Base-by-base conservation (phyloP, 139 green algal genomes). In the Tetraselmis striata region DNA sequence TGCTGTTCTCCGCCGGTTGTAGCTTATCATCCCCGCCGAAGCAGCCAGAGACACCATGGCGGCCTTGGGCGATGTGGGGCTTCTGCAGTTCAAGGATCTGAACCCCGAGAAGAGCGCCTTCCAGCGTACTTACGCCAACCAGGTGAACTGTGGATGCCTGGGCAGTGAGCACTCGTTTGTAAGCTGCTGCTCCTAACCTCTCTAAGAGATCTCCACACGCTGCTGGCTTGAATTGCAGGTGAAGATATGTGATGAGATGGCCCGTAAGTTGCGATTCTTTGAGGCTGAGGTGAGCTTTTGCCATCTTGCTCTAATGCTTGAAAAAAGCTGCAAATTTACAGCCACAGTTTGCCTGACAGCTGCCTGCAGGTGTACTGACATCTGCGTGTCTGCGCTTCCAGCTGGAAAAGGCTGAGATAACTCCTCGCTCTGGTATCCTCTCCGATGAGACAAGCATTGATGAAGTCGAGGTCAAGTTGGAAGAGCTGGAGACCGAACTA, bases 21-120 rank as follows among this genome's bases (percentile, higher is more conserved):
- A 98, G 94, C 94, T 99, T 32, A 97, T 99, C 91, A 95, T 99
- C 78, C 97, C 97, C 1, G 91, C 92, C 0, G 97, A 99, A 83
- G 90, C 94, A 28, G 95, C 97, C 1, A 95, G 98, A 78, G 93
- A 96, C 77, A 98, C 96, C 0, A 89, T 99, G 5, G 84, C 86
- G 25, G 90, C 92, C 0, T 89, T 99, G 11, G 96, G 97, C 0
- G 90, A 98, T 29, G 82, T 98, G 1, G 96, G 93, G 23, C 83
- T 95, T 77, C 88, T 97, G 77, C 95, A 97, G 83, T 98, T 97
- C 86, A 96, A 96, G 81, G 95, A 98, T 80, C 83, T 99, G 2
- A 98, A 99, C 84, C 75, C 87, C 0, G 94, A 97, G 5, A 96
- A 97, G 82, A 91, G 83, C 25, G 93, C 93, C 0, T 99, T 99